Evolutionary conservation across 768 basidiomycete genomes (phyloP), one percentile per base, ranked within the genome.

Genomic region (Kwoniella mangroviensis): DNA sequence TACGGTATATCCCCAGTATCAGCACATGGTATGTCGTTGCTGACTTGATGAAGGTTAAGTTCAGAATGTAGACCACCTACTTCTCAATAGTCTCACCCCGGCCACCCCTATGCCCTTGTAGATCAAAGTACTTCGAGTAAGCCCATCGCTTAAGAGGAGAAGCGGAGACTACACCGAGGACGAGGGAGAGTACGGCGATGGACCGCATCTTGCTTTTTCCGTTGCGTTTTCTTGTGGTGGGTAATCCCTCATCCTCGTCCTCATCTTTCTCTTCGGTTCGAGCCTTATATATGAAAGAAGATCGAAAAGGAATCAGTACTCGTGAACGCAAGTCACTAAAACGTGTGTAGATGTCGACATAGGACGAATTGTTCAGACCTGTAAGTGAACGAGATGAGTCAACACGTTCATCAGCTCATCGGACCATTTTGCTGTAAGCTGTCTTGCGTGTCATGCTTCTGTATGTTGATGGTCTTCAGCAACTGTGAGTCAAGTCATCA

Each of bases 41-140:
- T 26, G 26, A 26, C 26, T 26, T 26, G 26, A 26, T 26, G 26
- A 26, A 26, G 26, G 26, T 26, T 4, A 4, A 26, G 26, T 2
- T 4, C 26, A 26, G 26, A 26, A 26, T 26, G 26, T 26, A 26
- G 26, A 26, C 26, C 13, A 56, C 69, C 59, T 24, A 70, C 69
- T 61, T 92, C 84, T 93, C 91, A 41, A 90, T 85, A 4, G 88
- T 87, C 77, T 90, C 89, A 19, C 91, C 91, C 79, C 92, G 87
- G 70, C 90, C 89, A 41, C 92, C 92, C 61, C 91, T 88, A 45
- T 77, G 76, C 22, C 73, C 76, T 64, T 77, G 73, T 22, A 77
- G 67, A 45, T 77, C 76, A 68, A 74, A 77, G 73, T 75, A 75
- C 68, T 71, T 67, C 17, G 64, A 55, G 57, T 75, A 75, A 19